Percentiles rank a stretch among this genome's conserved stretches.
phyloP scores from a whole-genome alignment of 1,139 yeast genomes.

The Pichiaceae sp. region DNA sequence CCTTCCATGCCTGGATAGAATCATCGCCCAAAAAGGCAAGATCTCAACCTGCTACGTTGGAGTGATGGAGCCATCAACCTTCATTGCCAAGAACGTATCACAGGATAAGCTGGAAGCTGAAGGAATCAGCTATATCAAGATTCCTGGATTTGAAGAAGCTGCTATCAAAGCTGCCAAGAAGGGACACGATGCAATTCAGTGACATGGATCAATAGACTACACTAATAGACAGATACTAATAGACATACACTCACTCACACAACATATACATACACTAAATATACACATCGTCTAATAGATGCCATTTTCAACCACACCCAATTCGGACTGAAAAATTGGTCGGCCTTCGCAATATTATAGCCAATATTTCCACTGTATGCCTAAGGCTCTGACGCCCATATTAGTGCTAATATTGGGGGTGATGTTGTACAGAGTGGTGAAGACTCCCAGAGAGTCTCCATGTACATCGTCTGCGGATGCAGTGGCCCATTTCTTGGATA shows the following conservation, averaged over 20 bases:
- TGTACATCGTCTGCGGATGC: conserved; percentile 1
- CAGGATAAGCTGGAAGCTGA: conserved; percentile 39
- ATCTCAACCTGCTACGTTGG: conserved; percentile 85
- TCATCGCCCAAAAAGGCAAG: conserved; percentile 36
- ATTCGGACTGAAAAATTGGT: too few relatives aligned
- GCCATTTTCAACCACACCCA: too few relatives aligned
- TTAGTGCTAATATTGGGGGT: not conserved
- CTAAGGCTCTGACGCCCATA: not conserved
- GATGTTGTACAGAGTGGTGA: not conserved
- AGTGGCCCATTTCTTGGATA: conserved; percentile 12
- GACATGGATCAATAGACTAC: too few relatives aligned
- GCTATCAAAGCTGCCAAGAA: conserved; percentile 65
- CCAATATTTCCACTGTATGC: too few relatives aligned
- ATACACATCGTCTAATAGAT: too few relatives aligned
- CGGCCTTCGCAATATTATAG: too few relatives aligned
- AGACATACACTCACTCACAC: too few relatives aligned
- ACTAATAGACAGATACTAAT: too few relatives aligned
- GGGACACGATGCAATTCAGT: too few relatives aligned
- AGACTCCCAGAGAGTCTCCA: not conserved
- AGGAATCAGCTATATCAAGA: conserved; percentile 66
- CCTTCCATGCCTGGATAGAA: conserved; percentile 77
- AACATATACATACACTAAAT: too few relatives aligned
- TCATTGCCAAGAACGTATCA: conserved; percentile 73
- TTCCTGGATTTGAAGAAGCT: conserved; percentile 78
- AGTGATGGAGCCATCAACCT: conserved; percentile 82